These are phyloP conservation scores for Penicillium bialowiezense DNA, from an alignment of 495 filamentous ascomycete species.

Conservation along the genomic window DNA sequence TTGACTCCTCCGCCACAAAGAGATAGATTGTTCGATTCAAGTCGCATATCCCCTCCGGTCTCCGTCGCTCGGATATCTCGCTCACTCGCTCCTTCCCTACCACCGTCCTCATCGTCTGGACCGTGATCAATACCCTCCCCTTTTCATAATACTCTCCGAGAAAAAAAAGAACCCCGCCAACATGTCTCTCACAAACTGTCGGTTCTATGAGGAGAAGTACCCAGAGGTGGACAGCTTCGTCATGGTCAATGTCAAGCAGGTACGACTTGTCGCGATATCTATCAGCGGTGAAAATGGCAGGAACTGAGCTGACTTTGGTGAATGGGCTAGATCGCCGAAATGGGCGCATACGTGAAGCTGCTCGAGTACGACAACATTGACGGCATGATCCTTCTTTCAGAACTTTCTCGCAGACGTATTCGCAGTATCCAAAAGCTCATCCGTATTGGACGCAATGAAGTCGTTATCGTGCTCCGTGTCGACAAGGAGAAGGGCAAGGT, in stretches of 20 bases:
- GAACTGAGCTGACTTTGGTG: slow-evolving; percentile 8
- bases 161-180: slow-evolving; percentile 47
- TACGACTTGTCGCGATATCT: slow-evolving; percentile 32
- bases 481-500: slow-evolving; percentile 93
- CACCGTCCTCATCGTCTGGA: slow-evolving; percentile 11
- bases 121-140: slow-evolving; percentile 17
- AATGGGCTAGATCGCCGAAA: slow-evolving; percentile 82
- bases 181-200: slow-evolving; percentile 98
- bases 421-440: slow-evolving; percentile 98
- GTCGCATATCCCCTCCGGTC: slow-evolving; percentile 9
- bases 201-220: slow-evolving; percentile 98
- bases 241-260: slow-evolving; percentile 98
- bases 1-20: slow-evolving; percentile 47
- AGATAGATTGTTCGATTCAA: slow-evolving; percentile 32
- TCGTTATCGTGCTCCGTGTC: slow-evolving; percentile 95
- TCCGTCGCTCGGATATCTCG: slow-evolving; percentile 6
- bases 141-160: slow-evolving; percentile 18
- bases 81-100: slow-evolving; percentile 5
- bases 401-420: slow-evolving; percentile 94
- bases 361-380: slow-evolving; percentile 99
- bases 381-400: slow-evolving; percentile 97
- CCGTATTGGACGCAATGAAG: slow-evolving; percentile 94
- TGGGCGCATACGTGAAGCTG: slow-evolving; percentile 99
- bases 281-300: background rate
- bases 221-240: slow-evolving; percentile 99